phyloP scores from a whole-genome alignment of 768 basidiomycete genomes.

The Suillus variegatus region DNA sequence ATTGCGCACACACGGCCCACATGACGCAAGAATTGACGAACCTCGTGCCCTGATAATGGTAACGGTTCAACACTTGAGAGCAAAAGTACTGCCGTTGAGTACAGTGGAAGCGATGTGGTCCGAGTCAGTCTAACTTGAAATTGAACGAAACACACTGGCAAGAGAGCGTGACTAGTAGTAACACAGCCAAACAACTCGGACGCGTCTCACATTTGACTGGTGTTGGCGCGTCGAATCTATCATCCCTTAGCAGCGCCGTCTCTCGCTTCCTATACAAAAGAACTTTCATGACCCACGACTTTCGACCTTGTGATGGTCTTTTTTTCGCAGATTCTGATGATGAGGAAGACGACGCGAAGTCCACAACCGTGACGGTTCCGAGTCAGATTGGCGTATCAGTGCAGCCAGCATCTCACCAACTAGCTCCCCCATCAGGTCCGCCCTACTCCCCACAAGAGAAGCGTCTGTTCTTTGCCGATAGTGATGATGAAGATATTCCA shows the following conservation, averaged over 20 bases:
- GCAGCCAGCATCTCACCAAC: slow-evolving; percentile 3
- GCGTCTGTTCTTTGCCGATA: slow-evolving; percentile 43
- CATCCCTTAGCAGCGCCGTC: background rate
- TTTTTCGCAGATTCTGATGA: slow-evolving; percentile 67
- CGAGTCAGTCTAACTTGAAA: no score
- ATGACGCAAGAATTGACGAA: no score
- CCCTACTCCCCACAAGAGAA: slow-evolving; percentile 24
- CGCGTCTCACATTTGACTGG: background rate
- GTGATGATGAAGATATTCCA: slow-evolving; percentile 43
- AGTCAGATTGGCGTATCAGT: background rate
- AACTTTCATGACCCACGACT: background rate
- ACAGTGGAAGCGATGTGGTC: no score
- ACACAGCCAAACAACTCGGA: slow-evolving; percentile 29
- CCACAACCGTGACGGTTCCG: background rate
- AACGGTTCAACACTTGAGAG: no score
- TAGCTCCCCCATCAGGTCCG: slow-evolving; percentile 6
- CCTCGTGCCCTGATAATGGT: no score
- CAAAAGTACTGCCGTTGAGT: no score
- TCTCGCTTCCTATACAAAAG: background rate
- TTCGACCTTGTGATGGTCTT: slow-evolving; percentile 23
- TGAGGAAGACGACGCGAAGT: slow-evolving; percentile 34
- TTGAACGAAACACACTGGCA: no score
- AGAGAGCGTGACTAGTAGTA: slow-evolving; percentile 1
- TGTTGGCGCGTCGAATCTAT: slow-evolving; percentile 11
- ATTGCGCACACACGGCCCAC: no score